phyloP scores from a whole-genome alignment of 805 yeast genomes.

The Yamadazyma phyllophila region DNA sequence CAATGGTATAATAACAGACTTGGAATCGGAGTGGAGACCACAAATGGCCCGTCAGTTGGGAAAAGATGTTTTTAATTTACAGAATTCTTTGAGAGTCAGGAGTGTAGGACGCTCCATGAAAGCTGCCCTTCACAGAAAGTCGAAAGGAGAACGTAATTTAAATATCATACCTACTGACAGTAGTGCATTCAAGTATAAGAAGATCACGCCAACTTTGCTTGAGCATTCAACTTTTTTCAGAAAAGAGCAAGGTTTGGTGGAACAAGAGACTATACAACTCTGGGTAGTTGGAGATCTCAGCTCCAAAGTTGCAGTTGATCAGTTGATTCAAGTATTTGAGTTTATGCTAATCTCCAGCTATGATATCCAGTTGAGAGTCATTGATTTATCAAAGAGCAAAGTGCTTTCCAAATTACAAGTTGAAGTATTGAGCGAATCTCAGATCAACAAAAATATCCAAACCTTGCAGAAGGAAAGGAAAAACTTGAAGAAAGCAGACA shows the following conservation, averaged over 20 bases:
- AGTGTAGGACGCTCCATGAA: constrained; percentile 28
- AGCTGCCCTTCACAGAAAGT: constrained; percentile 41
- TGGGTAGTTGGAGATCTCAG: constrained; percentile 63
- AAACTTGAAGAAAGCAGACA: not conserved
- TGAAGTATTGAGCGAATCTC: constrained; percentile 4
- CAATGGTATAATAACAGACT: constrained; percentile 67
- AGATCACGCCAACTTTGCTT: constrained; percentile 24
- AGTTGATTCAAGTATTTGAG: constrained; percentile 34
- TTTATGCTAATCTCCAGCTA: constrained; percentile 19
- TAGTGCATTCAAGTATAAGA: constrained; percentile 30
- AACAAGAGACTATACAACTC: constrained; percentile 5
- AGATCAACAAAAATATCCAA: not conserved
- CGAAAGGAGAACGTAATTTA: constrained; percentile 46
- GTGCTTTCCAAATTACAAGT: constrained; percentile 2
- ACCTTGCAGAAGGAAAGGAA: not conserved
- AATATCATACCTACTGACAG: constrained; percentile 35
- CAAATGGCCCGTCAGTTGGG: constrained; percentile 50
- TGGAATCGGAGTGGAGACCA: constrained; percentile 54
- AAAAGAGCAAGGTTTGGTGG: constrained; percentile 17
- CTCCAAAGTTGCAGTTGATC: constrained; percentile 13
- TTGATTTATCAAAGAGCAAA: constrained; percentile 22
- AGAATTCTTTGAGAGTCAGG: constrained; percentile 24
- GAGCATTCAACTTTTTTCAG: constrained; percentile 22
- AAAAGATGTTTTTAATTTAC: constrained; percentile 47
- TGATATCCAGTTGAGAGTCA: constrained; percentile 38